Evolutionary conservation across 768 basidiomycete species (phyloP), one percentile per base, ranked within the genome.

Genomic region (Goffeauzyma gilvescens): DNA sequence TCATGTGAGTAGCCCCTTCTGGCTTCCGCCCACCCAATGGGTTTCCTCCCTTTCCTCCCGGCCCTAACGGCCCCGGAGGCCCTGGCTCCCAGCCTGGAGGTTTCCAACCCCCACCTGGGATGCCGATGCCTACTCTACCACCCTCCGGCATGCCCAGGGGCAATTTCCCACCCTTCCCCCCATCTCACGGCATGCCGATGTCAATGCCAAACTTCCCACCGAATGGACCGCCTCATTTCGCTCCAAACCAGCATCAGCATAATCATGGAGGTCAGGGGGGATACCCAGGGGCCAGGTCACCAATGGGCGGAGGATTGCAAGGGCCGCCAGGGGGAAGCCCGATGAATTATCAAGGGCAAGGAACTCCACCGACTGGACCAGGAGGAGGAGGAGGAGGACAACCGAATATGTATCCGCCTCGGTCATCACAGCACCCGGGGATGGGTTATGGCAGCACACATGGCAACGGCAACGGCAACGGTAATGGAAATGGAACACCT

Each of bases 131-230:
- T 15, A 49, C 51, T 12, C 39, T 48, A 7, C 40, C 35, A 31
- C 42, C 46, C 3, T 31, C 36, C 8, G 28, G 10, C 30, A 23
- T 20, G 26, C 40, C 51, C n/a, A 48, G 50, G 34, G 44, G 42
- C 9, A 43, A 42, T 26, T 31, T 55, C 28, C 59, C 59, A 20
- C 59, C 59, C n/a, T 60, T 57, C 50, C 50, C 55, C 9, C 52
- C 38, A 12, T 37, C 36, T 35, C 23, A 32, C 21, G 31, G 26
- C 10, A 36, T 40, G 38, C 45, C 45, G 22, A 31, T 31, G 3
- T 28, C 40, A n/a, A 17, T 40, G 14, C 40, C 45, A 14, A 35
- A 31, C 34, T 44, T 44, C 24, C 30, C 42, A 5, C 42, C 33
- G 7, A 44, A 37, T 18, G 23, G 18, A 21, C 42, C 42, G 7